Conservation (phyloP, 139 green algal genomes). For the Mychonastes homosphaera region DNA sequence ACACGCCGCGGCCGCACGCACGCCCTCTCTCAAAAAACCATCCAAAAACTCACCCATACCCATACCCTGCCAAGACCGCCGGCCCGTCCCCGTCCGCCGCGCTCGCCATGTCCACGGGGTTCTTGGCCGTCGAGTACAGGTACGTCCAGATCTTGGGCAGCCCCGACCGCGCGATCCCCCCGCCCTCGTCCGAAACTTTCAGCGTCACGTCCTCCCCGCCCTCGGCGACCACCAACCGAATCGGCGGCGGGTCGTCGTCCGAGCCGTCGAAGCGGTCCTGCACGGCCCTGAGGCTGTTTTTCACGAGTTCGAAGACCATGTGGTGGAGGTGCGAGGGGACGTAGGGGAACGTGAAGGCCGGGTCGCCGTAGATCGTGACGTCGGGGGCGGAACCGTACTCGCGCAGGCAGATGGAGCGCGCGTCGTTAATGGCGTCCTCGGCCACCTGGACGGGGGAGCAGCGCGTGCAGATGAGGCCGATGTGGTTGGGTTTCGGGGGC, state of each 20-base stretch:
- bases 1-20: slow-evolving; percentile 64
- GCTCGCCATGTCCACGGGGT: slow-evolving; percentile 50
- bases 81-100: slow-evolving; percentile 35
- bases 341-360: slow-evolving; percentile 87
- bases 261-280: slow-evolving; percentile 74
- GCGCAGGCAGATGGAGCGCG: slow-evolving; percentile 81
- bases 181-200: slow-evolving; percentile 94
- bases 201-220: slow-evolving; percentile 95
- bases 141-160: slow-evolving; percentile 97
- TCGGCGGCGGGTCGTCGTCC: slow-evolving; percentile 62
- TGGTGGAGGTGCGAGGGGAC: slow-evolving; percentile 95
- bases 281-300: slow-evolving; percentile 90
- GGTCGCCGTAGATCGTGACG: slow-evolving; percentile 82
- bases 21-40: too few species aligned
- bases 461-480: slow-evolving; percentile 85
- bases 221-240: slow-evolving; percentile 91
- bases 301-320: slow-evolving; percentile 85
- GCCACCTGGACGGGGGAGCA: slow-evolving; percentile 59
- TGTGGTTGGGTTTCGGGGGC: slow-evolving; percentile 57
- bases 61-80: slow-evolving; percentile 79
- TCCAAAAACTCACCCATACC: too few species aligned
- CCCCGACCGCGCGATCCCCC: slow-evolving; percentile 85
- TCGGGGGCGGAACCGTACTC: slow-evolving; percentile 80
- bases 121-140: slow-evolving; percentile 89
- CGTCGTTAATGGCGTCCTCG: slow-evolving; percentile 86